phyloP scores from a whole-genome alignment of 208 protist species.

The Wallacemonas collosoma region DNA sequence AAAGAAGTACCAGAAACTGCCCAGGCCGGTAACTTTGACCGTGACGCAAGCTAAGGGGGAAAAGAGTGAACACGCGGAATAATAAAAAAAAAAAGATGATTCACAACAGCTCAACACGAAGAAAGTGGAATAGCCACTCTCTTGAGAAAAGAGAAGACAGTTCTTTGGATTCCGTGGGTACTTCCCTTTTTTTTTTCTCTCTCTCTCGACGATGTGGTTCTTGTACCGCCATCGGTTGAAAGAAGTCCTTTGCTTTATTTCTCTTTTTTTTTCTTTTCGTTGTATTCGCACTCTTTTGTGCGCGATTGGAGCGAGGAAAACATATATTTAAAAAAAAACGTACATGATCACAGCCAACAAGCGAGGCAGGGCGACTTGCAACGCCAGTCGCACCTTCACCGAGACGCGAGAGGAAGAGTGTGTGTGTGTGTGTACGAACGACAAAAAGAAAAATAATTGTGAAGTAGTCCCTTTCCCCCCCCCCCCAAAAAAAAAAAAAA shows the following conservation, averaged over 20 bases:
- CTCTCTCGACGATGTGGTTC: background rate
- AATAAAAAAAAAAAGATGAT: background rate
- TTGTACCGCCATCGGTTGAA: too few species aligned
- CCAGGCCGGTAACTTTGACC: constrained; percentile 44
- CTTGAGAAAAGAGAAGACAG: constrained; percentile 14
- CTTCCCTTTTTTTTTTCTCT: constrained; percentile 20
- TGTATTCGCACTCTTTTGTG: constrained; percentile 14
- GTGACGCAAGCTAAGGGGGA: constrained; percentile 16
- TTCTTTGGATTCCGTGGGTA: too few species aligned
- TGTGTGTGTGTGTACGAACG: background rate
- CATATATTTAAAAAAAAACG: background rate
- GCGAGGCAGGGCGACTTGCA: background rate
- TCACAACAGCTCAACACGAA: constrained; percentile 4
- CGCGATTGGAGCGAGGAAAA: background rate
- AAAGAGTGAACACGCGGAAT: background rate
- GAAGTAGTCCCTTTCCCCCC: too few species aligned
- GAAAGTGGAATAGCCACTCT: background rate
- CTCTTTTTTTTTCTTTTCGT: constrained; percentile 19
- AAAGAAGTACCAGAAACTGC: constrained; percentile 42
- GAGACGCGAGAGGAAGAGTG: background rate
- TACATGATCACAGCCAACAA: background rate
- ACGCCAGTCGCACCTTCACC: background rate
- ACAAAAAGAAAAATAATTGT: background rate
- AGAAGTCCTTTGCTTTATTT: constrained; percentile 3
- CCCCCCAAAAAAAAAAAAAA: too few species aligned